Percentiles rank a stretch among this genome's conserved stretches.
Conservation (phyloP, 225 moss, liverwort and hornwort genomes). For the Pleurozium schreberi region DNA sequence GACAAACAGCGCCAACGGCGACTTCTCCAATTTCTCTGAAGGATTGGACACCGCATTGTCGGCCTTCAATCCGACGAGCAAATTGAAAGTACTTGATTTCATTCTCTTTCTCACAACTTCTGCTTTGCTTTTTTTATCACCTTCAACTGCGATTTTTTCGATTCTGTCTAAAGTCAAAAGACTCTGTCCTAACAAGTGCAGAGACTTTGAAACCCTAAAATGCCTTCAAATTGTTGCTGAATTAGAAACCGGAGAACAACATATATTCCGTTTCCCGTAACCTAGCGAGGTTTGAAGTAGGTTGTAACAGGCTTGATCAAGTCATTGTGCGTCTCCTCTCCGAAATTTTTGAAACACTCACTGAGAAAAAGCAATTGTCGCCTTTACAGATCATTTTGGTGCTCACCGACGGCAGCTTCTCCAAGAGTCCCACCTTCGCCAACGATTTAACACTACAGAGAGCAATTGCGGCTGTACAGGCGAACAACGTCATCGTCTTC, state of each 20-base stretch:
- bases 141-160: neutral
- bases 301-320: neutral
- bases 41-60: constrained; percentile 11
- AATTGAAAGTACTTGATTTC: constrained; percentile 12
- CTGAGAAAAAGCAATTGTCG: neutral
- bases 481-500: constrained; percentile 22
- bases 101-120: neutral
- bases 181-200: neutral
- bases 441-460: neutral
- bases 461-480: neutral
- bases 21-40: constrained; percentile 3
- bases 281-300: neutral
- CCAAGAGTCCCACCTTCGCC: constrained; percentile 10
- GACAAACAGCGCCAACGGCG: constrained; percentile 1
- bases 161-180: neutral
- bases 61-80: constrained; percentile 6
- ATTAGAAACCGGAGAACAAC: neutral
- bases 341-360: neutral
- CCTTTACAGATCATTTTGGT: constrained; percentile 30
- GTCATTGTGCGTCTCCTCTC: neutral
- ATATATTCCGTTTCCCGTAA: neutral
- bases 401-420: constrained; percentile 31
- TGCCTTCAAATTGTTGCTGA: neutral
- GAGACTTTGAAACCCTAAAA: neutral
- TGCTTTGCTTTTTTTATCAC: neutral